Evolutionary conservation across 2,329 filamentous ascomycete genomes (phyloP).

Genomic region (Fusarium ambrosium): DNA sequence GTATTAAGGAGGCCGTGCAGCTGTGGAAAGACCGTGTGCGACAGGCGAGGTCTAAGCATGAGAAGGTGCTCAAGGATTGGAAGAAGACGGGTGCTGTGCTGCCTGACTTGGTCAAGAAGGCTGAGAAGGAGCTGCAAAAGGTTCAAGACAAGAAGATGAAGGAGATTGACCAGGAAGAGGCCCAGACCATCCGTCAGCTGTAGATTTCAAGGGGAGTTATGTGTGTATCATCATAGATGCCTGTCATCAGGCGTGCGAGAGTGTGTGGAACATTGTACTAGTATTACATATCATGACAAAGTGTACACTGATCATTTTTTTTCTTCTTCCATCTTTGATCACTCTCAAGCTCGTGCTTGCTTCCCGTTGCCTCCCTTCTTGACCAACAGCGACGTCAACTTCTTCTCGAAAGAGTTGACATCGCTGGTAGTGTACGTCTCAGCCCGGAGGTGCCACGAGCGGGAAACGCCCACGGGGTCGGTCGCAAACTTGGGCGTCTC

Average conservation of each 20-base stretch:
- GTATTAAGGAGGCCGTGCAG: conserved; percentile 62
- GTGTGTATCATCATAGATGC: conserved; percentile 17
- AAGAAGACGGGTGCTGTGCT: conserved; percentile 58
- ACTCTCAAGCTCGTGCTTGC: conserved; percentile 44
- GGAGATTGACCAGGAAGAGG: conserved; percentile 64
- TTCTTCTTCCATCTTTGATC: conserved; percentile 25
- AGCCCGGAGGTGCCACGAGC: conserved; percentile 55
- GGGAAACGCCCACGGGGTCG: conserved; percentile 52
- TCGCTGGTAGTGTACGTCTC: conserved; percentile 54
- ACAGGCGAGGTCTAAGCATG: conserved; percentile 61
- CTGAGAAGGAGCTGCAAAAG: conserved; percentile 63
- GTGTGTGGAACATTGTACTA: conserved; percentile 42
- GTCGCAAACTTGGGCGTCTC: conserved; percentile 52
- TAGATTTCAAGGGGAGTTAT: conserved; percentile 29
- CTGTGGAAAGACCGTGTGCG: conserved; percentile 66
- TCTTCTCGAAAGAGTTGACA: conserved; percentile 56
- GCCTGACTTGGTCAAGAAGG: conserved; percentile 63
- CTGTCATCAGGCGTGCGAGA: conserved; percentile 24
- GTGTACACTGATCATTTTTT: conserved; percentile 43
- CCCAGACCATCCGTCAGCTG: conserved; percentile 60
- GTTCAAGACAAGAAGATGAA: conserved; percentile 67
- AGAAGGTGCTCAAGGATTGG: conserved; percentile 65
- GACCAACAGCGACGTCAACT: conserved; percentile 52
- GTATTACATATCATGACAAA: conserved; percentile 48
- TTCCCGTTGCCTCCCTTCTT: conserved; percentile 40